phyloP scores from a whole-genome alignment of 768 basidiomycete species.

The Russula vinacea region DNA sequence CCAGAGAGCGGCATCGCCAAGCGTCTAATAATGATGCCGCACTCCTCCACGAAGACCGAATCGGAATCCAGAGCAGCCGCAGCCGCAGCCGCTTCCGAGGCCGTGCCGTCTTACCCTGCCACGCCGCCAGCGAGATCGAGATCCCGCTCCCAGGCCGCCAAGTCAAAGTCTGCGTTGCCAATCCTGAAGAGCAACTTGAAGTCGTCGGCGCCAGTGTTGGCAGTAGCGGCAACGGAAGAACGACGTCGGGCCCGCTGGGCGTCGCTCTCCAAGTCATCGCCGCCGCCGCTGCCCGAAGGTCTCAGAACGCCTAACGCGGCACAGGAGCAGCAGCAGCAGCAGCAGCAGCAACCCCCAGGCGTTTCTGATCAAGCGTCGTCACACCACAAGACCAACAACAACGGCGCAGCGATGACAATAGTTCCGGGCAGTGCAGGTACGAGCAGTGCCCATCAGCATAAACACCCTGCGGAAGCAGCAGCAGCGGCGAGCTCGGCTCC shows the following conservation, averaged over 20 bases:
- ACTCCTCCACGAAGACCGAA: background rate
- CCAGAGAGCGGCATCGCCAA: constrained; percentile 10
- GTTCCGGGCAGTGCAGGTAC: background rate
- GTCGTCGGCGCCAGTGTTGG: background rate
- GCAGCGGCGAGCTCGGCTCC: background rate
- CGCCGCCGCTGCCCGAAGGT: background rate
- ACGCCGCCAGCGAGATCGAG: background rate
- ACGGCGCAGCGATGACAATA: background rate
- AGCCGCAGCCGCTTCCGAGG: background rate
- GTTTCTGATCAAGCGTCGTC: background rate
- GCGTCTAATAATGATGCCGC: constrained; percentile 1
- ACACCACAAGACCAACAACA: background rate
- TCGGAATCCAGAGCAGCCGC: background rate
- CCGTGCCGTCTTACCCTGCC: background rate
- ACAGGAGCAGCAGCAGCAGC: background rate
- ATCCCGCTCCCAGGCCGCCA: background rate
- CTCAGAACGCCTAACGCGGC: background rate
- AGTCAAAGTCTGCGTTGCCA: constrained; percentile 13
- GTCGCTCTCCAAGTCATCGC: background rate
- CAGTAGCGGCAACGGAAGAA: background rate
- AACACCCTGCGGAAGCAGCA: too few species aligned
- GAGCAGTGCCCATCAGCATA: background rate
- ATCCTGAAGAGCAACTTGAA: constrained; percentile 9
- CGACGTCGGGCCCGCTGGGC: background rate
- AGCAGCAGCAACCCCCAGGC: background rate